Percentiles rank a stretch among this genome's conserved stretches.
Conservation (phyloP, 1,139 yeast species). For the Kodamaea derodonti region DNA sequence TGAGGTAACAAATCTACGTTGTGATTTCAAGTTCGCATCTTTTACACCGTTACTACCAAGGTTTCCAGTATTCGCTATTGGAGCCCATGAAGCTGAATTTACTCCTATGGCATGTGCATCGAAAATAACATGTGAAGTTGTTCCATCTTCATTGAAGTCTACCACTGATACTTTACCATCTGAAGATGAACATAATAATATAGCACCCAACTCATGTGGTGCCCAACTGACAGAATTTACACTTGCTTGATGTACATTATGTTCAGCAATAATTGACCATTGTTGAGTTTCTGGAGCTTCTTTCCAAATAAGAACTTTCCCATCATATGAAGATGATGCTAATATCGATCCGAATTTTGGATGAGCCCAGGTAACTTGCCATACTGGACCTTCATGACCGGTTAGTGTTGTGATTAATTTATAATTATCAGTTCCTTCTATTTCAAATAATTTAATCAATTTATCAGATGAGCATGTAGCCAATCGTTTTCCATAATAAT, state of each 20-base stretch:
- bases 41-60: slow-evolving; percentile 20
- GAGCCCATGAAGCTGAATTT: slow-evolving; percentile 96
- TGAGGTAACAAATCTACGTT: slow-evolving; percentile 77
- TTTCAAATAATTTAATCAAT: slow-evolving; percentile 87
- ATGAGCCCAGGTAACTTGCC: slow-evolving; percentile 99
- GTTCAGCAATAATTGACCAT: slow-evolving; percentile 89
- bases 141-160: slow-evolving; percentile 89
- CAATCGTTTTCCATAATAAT: slow-evolving; percentile 89
- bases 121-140: slow-evolving; percentile 60
- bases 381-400: slow-evolving; percentile 97
- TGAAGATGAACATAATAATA: slow-evolving; percentile 83
- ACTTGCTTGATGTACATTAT: slow-evolving; percentile 85
- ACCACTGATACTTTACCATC: slow-evolving; percentile 91
- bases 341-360: slow-evolving; percentile 94
- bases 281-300: slow-evolving; percentile 74
- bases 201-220: slow-evolving; percentile 94
- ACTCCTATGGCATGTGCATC: slow-evolving; percentile 92
- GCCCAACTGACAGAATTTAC: slow-evolving; percentile 97
- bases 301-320: slow-evolving; percentile 91
- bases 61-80: slow-evolving; percentile 43
- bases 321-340: slow-evolving; percentile 95
- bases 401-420: slow-evolving; percentile 73
- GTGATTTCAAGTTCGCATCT: slow-evolving; percentile 17
- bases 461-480: slow-evolving; percentile 97
- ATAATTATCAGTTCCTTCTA: slow-evolving; percentile 77